A percentile compares a stretch with the other conserved stretches of the same genome.
Conservation (phyloP, 78 protist species). For the Cavenderia fasciculata region DNA sequence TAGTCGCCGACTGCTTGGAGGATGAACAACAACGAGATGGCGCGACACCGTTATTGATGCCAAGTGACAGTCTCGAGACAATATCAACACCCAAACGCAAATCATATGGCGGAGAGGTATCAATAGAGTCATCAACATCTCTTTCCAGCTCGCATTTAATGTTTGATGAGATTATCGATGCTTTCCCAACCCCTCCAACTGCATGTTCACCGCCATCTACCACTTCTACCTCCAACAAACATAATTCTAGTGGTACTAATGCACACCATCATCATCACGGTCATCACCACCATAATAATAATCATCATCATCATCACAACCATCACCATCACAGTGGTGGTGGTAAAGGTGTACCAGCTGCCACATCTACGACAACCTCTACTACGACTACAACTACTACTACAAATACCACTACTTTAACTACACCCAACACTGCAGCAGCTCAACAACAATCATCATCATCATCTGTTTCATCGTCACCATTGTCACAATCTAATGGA, state of each 20-base stretch:
- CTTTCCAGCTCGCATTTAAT: not conserved
- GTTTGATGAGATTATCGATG: constrained; percentile 54
- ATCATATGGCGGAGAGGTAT: not conserved
- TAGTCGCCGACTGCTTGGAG: not conserved
- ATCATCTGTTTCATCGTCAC: not conserved
- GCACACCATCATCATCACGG: too few species aligned
- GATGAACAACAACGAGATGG: not conserved
- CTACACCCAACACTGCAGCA: not conserved
- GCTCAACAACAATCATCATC: not conserved
- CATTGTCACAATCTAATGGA: not conserved
- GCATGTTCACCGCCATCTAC: not conserved
- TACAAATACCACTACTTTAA: constrained; percentile 16
- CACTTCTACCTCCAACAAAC: not conserved
- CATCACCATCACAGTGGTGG: not conserved
- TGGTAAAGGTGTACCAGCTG: not conserved
- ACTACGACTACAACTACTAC: too few species aligned
- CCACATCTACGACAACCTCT: too few species aligned
- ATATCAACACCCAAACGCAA: not conserved
- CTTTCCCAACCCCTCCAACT: constrained; percentile 72
- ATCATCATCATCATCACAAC: not conserved
- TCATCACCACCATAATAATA: not conserved
- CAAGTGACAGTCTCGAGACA: not conserved
- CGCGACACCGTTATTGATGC: not conserved
- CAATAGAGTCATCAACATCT: not conserved
- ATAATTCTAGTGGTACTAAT: not conserved